Base-by-base conservation (phyloP, 164 flowering plant genomes). In the Amborella trichopoda region DNA sequence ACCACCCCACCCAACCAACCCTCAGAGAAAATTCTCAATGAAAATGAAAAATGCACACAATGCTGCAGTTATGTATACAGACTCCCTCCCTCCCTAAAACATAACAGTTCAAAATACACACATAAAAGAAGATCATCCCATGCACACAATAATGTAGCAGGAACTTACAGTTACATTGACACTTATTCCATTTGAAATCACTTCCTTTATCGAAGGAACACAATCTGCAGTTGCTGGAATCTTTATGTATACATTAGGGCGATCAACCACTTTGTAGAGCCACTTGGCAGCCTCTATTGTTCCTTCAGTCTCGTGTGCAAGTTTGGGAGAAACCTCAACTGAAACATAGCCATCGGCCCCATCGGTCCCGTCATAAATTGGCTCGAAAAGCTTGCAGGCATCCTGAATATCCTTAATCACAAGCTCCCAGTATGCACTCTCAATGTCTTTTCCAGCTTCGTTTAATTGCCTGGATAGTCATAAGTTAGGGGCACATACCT, bases 101-200 rank as follows among this genome's bases (percentile, higher is more conserved):
- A n/a, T n/a, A n/a, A n/a, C n/a, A n/a, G n/a, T n/a, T n/a, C n/a
- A n/a, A n/a, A n/a, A n/a, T n/a, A n/a, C n/a, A n/a, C n/a, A n/a
- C n/a, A n/a, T n/a, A n/a, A n/a, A n/a, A n/a, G n/a, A n/a, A n/a
- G n/a, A n/a, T n/a, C n/a, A n/a, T n/a, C n/a, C n/a, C n/a, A n/a
- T n/a, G n/a, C n/a, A n/a, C n/a, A n/a, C n/a, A n/a, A n/a, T n/a
- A n/a, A n/a, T n/a, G n/a, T n/a, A n/a, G n/a, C n/a, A n/a, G n/a
- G n/a, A n/a, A 82, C 91, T 81, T 74, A 90, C 99, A 48, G 99
- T 91, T 19, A 91, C 99, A 68, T 91, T 87, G 58, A 91, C 96
- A 41, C 99, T 91, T 49, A 91, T 91, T 40, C 95, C 99, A 23
- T 44, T 55, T 22, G 95, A 67, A 56, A 91, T 91, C 23, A 79